Base-by-base conservation (phyloP, 2,329 filamentous ascomycete species). In the Aspergillus aculeatus region DNA sequence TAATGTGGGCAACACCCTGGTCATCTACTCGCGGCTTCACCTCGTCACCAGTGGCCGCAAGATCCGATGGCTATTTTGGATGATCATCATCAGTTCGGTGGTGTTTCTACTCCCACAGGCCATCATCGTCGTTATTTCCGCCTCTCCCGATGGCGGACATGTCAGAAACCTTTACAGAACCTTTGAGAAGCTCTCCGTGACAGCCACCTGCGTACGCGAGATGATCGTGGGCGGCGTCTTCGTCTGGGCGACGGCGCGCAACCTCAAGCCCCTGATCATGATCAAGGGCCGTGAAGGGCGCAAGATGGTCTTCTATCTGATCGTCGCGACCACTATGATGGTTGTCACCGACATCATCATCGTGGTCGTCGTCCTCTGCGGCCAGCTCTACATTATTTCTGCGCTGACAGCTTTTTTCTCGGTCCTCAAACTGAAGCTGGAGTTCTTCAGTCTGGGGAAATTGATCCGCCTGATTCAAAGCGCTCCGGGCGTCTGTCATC, bases 151-250 rank as follows among this genome's bases (percentile, higher is more conserved):
- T 10, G 58, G 54, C n/a, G 26, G 64, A 29, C 61, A 58, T 0
- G 32, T 58, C 4, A n/a, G 19, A 6, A 51, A 29, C 0, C 3
- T 51, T 1, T 21, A 61, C 31, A 11, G 69, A 16, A 64, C 78
- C n/a, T 75, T 78, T 67, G 81, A 84, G 61, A 79, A 78, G 60
- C 71, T 84, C 5, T 79, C 83, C 63, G 74, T 83, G 41, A 77
- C 75, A 0, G 73, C 80, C 4, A 83, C 84, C 63, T 81, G 78
- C 57, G 41, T 81, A 3, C 82, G 84, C 60, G 83, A 85, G 58
- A 69, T 79, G 31, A 69, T 83, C 49, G 77, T 85, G 52, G 82
- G 80, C 4, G 71, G 71, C 0, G 70, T 83, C 21, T 85, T 83
- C 67, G 81, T 85, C 41, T 72, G 69, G 64, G 80, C 83, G 62